Percentiles rank a stretch among this genome's conserved stretches.
phyloP scores from a whole-genome alignment of 495 filamentous ascomycete species.

The Xylaria telfairii region DNA sequence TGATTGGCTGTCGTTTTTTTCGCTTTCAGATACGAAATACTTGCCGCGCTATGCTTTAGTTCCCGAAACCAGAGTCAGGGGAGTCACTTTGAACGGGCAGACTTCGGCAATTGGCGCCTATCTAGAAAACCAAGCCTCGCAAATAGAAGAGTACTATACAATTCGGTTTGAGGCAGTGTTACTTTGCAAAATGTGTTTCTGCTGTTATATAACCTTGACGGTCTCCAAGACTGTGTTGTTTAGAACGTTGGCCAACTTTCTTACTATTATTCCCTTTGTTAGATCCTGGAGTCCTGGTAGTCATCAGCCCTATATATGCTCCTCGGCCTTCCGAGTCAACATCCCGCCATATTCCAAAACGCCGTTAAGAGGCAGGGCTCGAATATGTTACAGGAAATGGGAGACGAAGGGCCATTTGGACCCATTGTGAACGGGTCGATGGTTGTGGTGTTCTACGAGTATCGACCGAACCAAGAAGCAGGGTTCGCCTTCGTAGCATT shows the following conservation, averaged over 20 bases:
- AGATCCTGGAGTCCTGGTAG: not conserved
- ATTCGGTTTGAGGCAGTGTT: not conserved
- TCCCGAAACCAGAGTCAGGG: not conserved
- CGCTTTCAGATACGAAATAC: conserved; percentile 5
- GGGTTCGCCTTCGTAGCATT: conserved; percentile 56
- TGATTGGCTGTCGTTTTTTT: conserved; percentile 13
- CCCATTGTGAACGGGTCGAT: conserved; percentile 27
- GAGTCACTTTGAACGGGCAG: not conserved
- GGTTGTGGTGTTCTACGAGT: conserved; percentile 48
- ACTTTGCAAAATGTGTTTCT: not conserved
- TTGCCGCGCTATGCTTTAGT: not conserved
- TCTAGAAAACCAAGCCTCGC: not conserved
- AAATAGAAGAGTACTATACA: not conserved
- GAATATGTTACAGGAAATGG: not conserved
- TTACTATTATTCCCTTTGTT: not conserved
- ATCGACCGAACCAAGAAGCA: conserved; percentile 53
- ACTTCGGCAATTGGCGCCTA: too few relatives aligned
- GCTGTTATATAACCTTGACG: not conserved
- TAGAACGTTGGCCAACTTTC: not conserved
- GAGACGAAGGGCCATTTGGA: conserved; percentile 26
- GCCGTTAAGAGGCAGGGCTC: not conserved
- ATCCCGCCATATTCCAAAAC: not conserved
- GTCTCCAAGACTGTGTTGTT: not conserved
- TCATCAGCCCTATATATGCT: not conserved
- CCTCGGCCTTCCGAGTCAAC: not conserved